Evolutionary conservation across 108 stramenopile species (phyloP), one percentile per base, ranked within the genome.

Genomic region (Epithemia pelagica): DNA sequence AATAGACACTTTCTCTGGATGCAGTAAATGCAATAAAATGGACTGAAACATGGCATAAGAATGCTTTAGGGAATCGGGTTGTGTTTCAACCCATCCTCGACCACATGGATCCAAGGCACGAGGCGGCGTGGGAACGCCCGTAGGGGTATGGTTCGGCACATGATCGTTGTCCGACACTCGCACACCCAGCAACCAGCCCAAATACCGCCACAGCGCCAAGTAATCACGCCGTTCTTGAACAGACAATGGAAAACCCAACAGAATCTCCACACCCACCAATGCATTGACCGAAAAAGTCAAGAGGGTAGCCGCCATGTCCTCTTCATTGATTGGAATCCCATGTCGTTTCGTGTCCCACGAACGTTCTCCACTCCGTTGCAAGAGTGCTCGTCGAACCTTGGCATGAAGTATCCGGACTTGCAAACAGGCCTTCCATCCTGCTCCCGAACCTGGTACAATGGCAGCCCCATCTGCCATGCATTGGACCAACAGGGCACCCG

Each of bases 291-390:
- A 83, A 62, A 93, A 93, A 15, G 92, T 89, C 20, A 90, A 67
- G 25, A 90, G 59, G 0, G 89, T 93, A 22, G 87, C 91, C 22
- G 85, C 79, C 87, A 87, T 85, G 62, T 93, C 91, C 65, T 93
- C 91, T 72, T 89, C 85, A 64, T 93, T 93, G 66, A 93, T 88
- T 1, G 92, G 92, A 21, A 93, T 65, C 37, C 92, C 92, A 67
- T 76, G 64, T 26, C 55, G 58, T 19, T 73, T 62, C 0, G 68
- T 33, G 58, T 93, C 77, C 89, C 89, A 93, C 10, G 32, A 31
- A 21, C 30, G 62, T 23, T 31, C 54, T 24, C 71, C 70, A 57
- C 60, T 62, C 37, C 72, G 66, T n/a, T 73, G 61, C 52, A 89
- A 74, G 51, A 92, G 65, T 28, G 73, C 72, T 56, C 68, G 71